Conservation (phyloP, 2,329 filamentous ascomycete genomes). For the Ceratocystis cubensis region DNA sequence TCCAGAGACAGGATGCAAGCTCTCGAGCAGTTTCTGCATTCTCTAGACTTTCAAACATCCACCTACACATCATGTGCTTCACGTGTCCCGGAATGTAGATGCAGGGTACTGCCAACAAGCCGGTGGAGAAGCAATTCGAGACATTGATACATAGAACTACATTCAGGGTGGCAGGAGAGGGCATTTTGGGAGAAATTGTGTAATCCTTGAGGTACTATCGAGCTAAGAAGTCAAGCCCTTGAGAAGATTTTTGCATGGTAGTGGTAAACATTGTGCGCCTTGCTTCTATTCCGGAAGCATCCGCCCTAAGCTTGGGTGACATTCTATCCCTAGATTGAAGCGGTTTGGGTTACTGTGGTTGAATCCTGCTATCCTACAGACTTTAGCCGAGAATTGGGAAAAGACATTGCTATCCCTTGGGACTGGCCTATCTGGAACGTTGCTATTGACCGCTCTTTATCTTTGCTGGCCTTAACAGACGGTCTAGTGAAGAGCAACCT, state of each 20-base stretch:
- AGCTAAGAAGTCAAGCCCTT: background rate
- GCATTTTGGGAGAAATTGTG: background rate
- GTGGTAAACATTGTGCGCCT: background rate
- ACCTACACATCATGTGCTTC: background rate
- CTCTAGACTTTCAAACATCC: background rate
- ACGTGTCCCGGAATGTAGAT: background rate
- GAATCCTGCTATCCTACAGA: background rate
- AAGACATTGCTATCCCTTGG: background rate
- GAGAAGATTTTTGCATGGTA: too few species aligned
- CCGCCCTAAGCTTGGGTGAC: background rate
- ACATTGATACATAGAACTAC: background rate
- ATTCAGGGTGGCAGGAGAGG: background rate
- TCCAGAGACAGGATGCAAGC: background rate
- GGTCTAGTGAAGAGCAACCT: background rate
- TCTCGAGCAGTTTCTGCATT: background rate
- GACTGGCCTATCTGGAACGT: background rate
- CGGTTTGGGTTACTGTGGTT: background rate
- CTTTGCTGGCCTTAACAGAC: background rate
- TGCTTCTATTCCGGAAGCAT: background rate
- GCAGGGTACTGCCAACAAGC: background rate
- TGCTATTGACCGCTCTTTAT: constrained; percentile 1
- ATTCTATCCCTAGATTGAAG: background rate
- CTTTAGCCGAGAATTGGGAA: background rate
- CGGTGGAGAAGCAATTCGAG: background rate
- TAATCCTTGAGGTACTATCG: background rate